These are phyloP conservation scores for Penstemon eatonii DNA, from an alignment of 257 asterid genomes.

Conservation along the genomic window DNA sequence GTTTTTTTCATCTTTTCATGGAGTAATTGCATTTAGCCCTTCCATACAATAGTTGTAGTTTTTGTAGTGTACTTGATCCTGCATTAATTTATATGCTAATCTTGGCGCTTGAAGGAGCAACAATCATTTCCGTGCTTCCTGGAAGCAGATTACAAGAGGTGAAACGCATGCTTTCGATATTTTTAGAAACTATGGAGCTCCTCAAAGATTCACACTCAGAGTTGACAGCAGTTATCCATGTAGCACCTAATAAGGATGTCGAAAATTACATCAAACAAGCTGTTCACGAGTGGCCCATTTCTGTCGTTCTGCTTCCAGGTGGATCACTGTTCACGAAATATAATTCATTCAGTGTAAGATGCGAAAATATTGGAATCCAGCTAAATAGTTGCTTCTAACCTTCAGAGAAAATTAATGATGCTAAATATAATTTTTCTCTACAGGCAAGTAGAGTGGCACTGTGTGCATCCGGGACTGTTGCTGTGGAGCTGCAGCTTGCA, in stretches of 20 bases:
- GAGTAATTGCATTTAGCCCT: slow-evolving; percentile 1
- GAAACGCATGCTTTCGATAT: slow-evolving; percentile 78
- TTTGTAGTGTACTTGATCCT: background rate
- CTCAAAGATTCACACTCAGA: slow-evolving; percentile 48
- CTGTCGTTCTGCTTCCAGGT: slow-evolving; percentile 63
- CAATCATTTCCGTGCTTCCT: slow-evolving; percentile 75
- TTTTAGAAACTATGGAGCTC: slow-evolving; percentile 53
- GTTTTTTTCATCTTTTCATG: slow-evolving; percentile 16
- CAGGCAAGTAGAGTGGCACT: slow-evolving; percentile 88
- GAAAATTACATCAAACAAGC: slow-evolving; percentile 52
- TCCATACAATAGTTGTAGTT: too few relatives aligned
- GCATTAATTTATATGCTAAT: slow-evolving; percentile 24
- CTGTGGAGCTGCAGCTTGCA: slow-evolving; percentile 90
- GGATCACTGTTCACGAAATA: slow-evolving; percentile 61
- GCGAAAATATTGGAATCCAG: background rate
- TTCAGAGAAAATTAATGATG: background rate
- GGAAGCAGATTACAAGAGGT: slow-evolving; percentile 98
- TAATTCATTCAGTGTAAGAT: slow-evolving; percentile 72
- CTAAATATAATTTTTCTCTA: slow-evolving; percentile 21
- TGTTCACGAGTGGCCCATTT: slow-evolving; percentile 59
- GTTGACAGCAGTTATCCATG: slow-evolving; percentile 63
- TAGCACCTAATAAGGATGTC: slow-evolving; percentile 82
- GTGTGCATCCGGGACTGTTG: slow-evolving; percentile 95
- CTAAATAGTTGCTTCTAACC: background rate
- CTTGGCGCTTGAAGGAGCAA: slow-evolving; percentile 57